These are phyloP conservation scores for Lactifluus piperatus DNA, from an alignment of 768 basidiomycete genomes.

Conservation along the genomic window DNA sequence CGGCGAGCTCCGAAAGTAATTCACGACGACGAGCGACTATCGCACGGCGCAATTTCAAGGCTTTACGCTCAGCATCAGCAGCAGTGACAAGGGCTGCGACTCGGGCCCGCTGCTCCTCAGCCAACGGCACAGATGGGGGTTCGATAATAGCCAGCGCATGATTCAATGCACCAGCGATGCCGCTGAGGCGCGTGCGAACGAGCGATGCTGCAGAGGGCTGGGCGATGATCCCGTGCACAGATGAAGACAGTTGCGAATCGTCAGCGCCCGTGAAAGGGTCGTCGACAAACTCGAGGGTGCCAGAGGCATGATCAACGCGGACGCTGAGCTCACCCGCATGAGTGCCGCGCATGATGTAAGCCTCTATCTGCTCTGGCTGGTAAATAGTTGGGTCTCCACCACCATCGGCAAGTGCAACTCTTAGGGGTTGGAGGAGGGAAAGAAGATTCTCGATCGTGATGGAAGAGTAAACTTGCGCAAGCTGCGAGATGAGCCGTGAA, in stretches of 20 bases:
- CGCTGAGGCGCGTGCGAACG: conserved; percentile 68
- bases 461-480: conserved; percentile 86
- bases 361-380: conserved; percentile 75
- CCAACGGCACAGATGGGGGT: conserved; percentile 34
- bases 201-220: conserved; percentile 68
- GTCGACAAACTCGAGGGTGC: conserved; percentile 78
- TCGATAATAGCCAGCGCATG: conserved; percentile 54
- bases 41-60: conserved; percentile 65
- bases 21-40: conserved; percentile 81
- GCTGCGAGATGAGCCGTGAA: conserved; percentile 82
- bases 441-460: conserved; percentile 74
- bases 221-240: conserved; percentile 35
- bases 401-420: conserved; percentile 41
- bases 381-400: conserved; percentile 32
- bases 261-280: conserved; percentile 50
- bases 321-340: conserved; percentile 79
- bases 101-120: conserved; percentile 49
- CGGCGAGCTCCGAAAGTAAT: conserved; percentile 72
- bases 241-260: conserved; percentile 29
- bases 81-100: conserved; percentile 53
- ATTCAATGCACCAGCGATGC: conserved; percentile 66
- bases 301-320: conserved; percentile 80
- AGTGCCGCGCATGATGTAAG: conserved; percentile 89
- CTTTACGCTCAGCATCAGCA: conserved; percentile 67
- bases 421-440: conserved; percentile 68